Evolutionary conservation across 768 basidiomycete genomes (phyloP).

Genomic region (Russula dissimulans): DNA sequence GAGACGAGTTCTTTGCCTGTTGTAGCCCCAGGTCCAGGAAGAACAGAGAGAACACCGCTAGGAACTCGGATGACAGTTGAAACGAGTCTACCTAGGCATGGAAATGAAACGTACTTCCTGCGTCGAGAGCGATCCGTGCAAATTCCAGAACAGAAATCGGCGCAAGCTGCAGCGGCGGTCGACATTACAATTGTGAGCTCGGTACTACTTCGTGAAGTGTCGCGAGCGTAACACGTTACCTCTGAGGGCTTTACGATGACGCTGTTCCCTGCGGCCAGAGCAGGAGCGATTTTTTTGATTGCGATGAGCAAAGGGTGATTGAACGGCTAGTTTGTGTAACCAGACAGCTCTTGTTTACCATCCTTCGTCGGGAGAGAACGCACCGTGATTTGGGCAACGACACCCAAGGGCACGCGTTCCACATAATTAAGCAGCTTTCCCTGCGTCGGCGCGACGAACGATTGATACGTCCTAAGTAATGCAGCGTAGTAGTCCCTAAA

Average conservation of each 20-base stretch:
- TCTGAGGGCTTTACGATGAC: conserved; percentile 81
- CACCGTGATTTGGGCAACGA: conserved; percentile 85
- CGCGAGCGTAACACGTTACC: conserved; percentile 26
- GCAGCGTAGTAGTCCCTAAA: conserved; percentile 72
- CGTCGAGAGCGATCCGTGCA: conserved; percentile 49
- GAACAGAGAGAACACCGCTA: conserved; percentile 57
- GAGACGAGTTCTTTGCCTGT: conserved; percentile 59
- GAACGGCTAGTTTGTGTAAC: conserved; percentile 48
- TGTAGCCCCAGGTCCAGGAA: conserved; percentile 60
- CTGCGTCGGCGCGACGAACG: conserved; percentile 67
- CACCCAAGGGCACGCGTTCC: conserved; percentile 70
- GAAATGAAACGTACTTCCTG: conserved; percentile 44
- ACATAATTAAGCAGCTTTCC: conserved; percentile 75
- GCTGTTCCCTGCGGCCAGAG: conserved; percentile 76
- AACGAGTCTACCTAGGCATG: background rate
- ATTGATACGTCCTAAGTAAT: conserved; percentile 59
- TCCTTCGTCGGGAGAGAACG: conserved; percentile 13
- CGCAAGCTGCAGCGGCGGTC: conserved; percentile 40
- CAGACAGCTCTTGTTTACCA: background rate
- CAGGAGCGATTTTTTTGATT: conserved; percentile 81
- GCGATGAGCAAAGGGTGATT: conserved; percentile 88
- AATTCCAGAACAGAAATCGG: conserved; percentile 77
- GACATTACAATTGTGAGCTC: background rate
- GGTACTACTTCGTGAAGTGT: too few species aligned
- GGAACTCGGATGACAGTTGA: conserved; percentile 47